Percentiles rank a stretch among this genome's conserved stretches.
phyloP scores from a whole-genome alignment of 768 basidiomycete genomes.

The Sporobolomyces pararoseus region DNA sequence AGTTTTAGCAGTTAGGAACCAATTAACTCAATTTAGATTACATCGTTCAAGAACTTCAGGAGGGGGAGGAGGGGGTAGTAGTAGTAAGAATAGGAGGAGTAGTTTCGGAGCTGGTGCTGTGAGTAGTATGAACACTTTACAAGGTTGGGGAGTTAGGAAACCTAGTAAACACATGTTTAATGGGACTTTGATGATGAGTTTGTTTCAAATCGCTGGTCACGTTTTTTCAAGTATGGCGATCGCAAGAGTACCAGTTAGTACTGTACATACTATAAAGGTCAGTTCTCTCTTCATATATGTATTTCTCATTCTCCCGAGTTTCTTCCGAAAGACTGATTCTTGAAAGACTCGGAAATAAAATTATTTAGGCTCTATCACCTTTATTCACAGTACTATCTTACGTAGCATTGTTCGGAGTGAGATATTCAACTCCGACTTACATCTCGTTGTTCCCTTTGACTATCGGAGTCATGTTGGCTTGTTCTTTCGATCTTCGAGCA shows the following conservation, averaged over 20 bases:
- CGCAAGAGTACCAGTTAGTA: constrained; percentile 90
- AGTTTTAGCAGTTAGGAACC: constrained; percentile 58
- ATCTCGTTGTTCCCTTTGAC: constrained; percentile 86
- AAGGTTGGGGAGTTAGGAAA: constrained; percentile 50
- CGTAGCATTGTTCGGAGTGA: constrained; percentile 85
- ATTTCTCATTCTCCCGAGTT: neutral
- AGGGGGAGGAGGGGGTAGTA: neutral
- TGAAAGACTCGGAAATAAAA: neutral
- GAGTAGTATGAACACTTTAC: constrained; percentile 26
- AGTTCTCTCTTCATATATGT: constrained; percentile 42
- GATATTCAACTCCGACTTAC: constrained; percentile 87
- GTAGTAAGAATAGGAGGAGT: constrained; percentile 12
- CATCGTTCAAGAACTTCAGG: neutral
- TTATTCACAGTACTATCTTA: constrained; percentile 96
- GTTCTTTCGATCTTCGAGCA: constrained; percentile 83
- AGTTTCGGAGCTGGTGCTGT: neutral
- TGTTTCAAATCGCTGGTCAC: constrained; percentile 96
- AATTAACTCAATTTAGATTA: too few species aligned
- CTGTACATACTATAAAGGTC: constrained; percentile 98
- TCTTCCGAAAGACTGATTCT: neutral
- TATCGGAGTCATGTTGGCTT: constrained; percentile 94
- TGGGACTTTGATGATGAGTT: constrained; percentile 87
- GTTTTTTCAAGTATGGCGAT: constrained; percentile 98
- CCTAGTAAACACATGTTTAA: constrained; percentile 70
- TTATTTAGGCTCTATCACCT: constrained; percentile 84